These are phyloP conservation scores for Epichloe sylvatica DNA, from an alignment of 2,329 filamentous ascomycete genomes.

Conservation along the genomic window DNA sequence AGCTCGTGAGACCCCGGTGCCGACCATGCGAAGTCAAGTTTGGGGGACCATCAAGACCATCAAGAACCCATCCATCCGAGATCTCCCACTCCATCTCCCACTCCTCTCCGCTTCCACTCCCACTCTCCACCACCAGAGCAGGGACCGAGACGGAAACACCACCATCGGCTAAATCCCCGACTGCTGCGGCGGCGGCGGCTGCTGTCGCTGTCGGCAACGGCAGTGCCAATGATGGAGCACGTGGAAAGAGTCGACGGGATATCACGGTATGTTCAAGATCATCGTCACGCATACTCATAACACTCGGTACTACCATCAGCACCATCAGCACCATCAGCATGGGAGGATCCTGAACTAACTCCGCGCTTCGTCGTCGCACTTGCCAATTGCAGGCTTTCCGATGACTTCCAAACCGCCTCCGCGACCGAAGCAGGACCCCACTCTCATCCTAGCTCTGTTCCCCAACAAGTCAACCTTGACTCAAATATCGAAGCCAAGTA, in stretches of 20 bases:
- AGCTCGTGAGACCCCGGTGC: not conserved
- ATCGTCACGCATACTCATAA: not conserved
- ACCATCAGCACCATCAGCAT: not conserved
- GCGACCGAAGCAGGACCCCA: constrained; percentile 24
- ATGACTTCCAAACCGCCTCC: constrained; percentile 16
- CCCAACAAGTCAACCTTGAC: constrained; percentile 28
- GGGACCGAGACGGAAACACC: not conserved
- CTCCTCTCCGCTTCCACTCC: not conserved
- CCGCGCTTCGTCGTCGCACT: not conserved
- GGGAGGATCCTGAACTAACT: not conserved
- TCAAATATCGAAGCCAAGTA: constrained; percentile 33
- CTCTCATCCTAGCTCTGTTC: constrained; percentile 14
- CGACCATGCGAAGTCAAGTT: not conserved
- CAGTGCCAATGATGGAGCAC: constrained; percentile 6
- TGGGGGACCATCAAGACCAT: not conserved
- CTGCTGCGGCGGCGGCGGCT: not conserved
- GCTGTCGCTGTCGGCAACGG: constrained; percentile 1
- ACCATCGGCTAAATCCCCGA: not conserved
- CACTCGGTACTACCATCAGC: not conserved
- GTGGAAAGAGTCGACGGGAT: constrained; percentile 3
- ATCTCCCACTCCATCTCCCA: not conserved
- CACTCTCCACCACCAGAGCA: not conserved
- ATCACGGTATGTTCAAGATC: constrained; percentile 1
- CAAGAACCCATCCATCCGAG: not conserved
- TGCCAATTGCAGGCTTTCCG: constrained; percentile 11